Conservation (phyloP, 2,329 filamentous ascomycete genomes). For the Fusarium solani-melongenae region DNA sequence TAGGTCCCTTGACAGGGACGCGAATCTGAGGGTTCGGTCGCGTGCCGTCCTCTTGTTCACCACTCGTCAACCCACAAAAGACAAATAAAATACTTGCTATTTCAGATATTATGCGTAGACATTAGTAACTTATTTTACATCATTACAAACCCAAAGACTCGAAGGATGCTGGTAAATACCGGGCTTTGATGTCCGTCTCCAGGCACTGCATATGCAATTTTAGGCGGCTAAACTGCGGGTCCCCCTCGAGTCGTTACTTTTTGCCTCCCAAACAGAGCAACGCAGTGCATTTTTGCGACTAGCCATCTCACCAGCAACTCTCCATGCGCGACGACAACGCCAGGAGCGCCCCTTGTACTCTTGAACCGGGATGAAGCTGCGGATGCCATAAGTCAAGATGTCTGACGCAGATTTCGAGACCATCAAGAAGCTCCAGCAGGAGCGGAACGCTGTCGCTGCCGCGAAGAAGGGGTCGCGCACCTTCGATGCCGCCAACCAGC, state of each 20-base stretch:
- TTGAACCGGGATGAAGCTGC: constrained; percentile 57
- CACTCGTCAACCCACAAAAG: not conserved
- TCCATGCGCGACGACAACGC: constrained; percentile 53
- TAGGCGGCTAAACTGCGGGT: constrained; percentile 49
- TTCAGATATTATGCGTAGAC: not conserved
- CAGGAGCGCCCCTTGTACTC: constrained; percentile 49
- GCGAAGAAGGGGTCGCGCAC: constrained; percentile 84
- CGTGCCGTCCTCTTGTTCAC: not conserved
- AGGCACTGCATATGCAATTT: constrained; percentile 15
- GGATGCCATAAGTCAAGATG: constrained; percentile 60
- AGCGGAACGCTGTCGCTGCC: constrained; percentile 85
- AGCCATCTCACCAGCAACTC: constrained; percentile 44
- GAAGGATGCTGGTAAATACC: not conserved
- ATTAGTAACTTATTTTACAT: not conserved
- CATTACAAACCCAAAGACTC: not conserved
- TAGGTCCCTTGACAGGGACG: not conserved
- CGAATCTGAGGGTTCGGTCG: not conserved
- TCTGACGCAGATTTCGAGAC: constrained; percentile 87
- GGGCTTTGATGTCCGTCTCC: constrained; percentile 1
- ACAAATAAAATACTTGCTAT: not conserved
- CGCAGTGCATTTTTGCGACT: constrained; percentile 44
- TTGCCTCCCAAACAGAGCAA: constrained; percentile 47
- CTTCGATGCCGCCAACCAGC: constrained; percentile 83
- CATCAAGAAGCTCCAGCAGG: constrained; percentile 88
- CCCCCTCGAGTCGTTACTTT: constrained; percentile 40